These are phyloP conservation scores for Brettanomyces custersianus DNA, from an alignment of 805 yeast genomes.

Conservation along the genomic window DNA sequence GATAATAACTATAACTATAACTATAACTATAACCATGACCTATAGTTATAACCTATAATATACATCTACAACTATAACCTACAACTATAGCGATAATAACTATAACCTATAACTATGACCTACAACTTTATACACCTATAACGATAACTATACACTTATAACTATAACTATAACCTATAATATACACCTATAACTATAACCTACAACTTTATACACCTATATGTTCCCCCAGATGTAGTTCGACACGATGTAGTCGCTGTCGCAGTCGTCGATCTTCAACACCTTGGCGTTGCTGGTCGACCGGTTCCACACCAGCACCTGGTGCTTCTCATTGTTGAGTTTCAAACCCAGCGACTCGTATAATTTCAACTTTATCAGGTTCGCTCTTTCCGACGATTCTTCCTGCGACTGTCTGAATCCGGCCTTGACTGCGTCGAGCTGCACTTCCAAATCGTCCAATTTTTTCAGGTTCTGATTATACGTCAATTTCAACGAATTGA, in stretches of 20 bases:
- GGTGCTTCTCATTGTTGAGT: slow-evolving; percentile 33
- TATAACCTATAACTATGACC: too few species aligned
- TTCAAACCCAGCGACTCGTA: slow-evolving; percentile 52
- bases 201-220: slow-evolving; percentile 10
- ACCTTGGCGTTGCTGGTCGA: slow-evolving; percentile 37
- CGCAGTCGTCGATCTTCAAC: slow-evolving; percentile 41
- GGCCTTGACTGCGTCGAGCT: slow-evolving; percentile 15
- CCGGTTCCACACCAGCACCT: slow-evolving; percentile 41
- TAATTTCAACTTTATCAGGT: slow-evolving; percentile 45
- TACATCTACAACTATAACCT: too few species aligned
- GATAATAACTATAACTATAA: too few species aligned
- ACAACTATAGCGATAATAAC: too few species aligned
- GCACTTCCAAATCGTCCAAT: slow-evolving; percentile 24
- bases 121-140: too few species aligned
- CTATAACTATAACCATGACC: too few species aligned
- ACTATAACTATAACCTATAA: too few species aligned
- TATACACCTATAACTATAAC: too few species aligned
- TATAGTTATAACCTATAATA: too few species aligned
- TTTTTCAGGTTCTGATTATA: slow-evolving; percentile 30
- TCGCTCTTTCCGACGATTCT: slow-evolving; percentile 25
- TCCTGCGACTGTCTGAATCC: slow-evolving; percentile 5
- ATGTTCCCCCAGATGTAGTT: slow-evolving; percentile 73
- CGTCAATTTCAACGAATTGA: slow-evolving; percentile 30
- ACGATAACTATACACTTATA: too few species aligned
- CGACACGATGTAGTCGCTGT: slow-evolving; percentile 60